phyloP scores from a whole-genome alignment of 345 rosid genomes.

The Gossypium anomalum region DNA sequence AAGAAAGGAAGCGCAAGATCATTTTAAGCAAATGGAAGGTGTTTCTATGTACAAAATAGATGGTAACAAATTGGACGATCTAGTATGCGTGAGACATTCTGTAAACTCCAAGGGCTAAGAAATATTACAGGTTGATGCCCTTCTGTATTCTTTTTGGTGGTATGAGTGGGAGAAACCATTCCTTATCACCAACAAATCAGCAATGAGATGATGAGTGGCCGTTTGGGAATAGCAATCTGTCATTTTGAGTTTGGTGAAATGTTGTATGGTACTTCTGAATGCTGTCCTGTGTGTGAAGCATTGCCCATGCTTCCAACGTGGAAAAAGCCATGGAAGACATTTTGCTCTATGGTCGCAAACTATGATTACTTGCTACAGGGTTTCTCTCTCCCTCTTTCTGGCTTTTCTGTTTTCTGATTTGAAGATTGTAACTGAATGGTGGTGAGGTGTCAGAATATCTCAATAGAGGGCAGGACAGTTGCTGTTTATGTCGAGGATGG shows the following conservation, averaged over 20 bases:
- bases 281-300: not conserved
- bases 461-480: not conserved
- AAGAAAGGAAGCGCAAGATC: constrained; percentile 84
- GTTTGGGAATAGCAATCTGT: not conserved
- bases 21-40: constrained; percentile 67
- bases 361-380: not conserved
- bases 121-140: not conserved
- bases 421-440: not conserved
- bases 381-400: not conserved
- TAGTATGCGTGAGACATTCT: constrained; percentile 75
- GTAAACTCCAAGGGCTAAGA: constrained; percentile 26
- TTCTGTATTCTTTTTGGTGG: not conserved
- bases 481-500: not conserved
- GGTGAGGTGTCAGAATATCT: not conserved
- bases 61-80: constrained; percentile 90
- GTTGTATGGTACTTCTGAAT: not conserved
- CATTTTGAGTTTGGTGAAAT: not conserved
- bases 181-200: not conserved
- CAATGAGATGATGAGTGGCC: not conserved
- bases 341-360: not conserved
- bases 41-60: constrained; percentile 93
- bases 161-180: not conserved
- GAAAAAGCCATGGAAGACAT: not conserved
- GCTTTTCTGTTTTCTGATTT: not conserved
- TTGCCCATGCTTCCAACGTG: not conserved